These are phyloP conservation scores for Metarhizium rileyi DNA, from an alignment of 2,329 filamentous ascomycete genomes.

Conservation along the genomic window DNA sequence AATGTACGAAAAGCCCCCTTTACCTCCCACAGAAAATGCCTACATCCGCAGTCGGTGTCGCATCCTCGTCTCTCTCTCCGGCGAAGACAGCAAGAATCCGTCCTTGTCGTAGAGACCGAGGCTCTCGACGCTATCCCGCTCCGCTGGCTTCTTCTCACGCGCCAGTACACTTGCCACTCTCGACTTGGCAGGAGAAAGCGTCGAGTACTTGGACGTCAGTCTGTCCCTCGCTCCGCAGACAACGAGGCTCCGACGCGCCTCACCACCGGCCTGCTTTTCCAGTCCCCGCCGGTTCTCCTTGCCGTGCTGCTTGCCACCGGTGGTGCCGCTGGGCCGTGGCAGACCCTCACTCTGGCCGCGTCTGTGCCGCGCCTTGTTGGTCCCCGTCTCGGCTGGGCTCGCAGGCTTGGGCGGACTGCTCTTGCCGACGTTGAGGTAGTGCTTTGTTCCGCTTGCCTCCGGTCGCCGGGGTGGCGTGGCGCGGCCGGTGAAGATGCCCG, in stretches of 20 bases:
- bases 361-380: background rate
- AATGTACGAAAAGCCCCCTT: too few relatives aligned
- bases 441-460: constrained; percentile 28
- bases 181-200: too few relatives aligned
- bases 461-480: constrained; percentile 25
- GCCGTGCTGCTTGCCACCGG: constrained; percentile 12
- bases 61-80: constrained; percentile 20
- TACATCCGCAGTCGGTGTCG: background rate
- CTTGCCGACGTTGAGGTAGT: constrained; percentile 38
- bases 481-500: constrained; percentile 27
- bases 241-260: too few relatives aligned
- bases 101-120: constrained; percentile 35
- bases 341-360: background rate
- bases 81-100: constrained; percentile 34
- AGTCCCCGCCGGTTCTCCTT: constrained; percentile 22
- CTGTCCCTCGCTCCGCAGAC: too few relatives aligned
- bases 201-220: too few relatives aligned
- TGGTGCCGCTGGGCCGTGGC: background rate
- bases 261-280: too few relatives aligned
- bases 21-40: too few relatives aligned
- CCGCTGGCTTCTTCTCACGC: constrained; percentile 14
- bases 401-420: constrained; percentile 9
- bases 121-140: constrained; percentile 25
- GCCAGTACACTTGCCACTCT: constrained; percentile 18
- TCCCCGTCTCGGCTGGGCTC: constrained; percentile 8